phyloP scores from a whole-genome alignment of 2,329 filamentous ascomycete genomes.

The Fusarium armeniacum region DNA sequence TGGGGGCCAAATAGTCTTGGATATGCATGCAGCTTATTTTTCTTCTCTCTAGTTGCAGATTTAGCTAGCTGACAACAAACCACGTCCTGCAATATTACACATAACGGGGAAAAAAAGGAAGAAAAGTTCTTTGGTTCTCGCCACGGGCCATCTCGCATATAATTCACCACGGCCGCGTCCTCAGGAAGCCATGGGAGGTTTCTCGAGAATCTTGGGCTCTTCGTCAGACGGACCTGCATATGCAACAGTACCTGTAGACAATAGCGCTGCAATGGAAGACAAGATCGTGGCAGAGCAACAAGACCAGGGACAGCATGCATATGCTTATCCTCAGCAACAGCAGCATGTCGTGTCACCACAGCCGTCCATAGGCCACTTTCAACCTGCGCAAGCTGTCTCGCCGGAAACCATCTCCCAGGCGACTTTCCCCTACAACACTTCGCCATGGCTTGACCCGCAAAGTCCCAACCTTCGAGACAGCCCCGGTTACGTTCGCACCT shows the following conservation, averaged over 20 bases:
- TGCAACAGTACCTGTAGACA: background rate
- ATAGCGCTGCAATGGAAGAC: conserved; percentile 15
- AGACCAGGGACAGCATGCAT: background rate
- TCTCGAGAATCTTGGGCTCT: background rate
- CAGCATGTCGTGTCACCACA: conserved; percentile 16
- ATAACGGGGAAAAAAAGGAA: background rate
- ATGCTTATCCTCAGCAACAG: conserved; percentile 4
- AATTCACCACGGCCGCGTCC: background rate
- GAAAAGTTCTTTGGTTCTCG: background rate
- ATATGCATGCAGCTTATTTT: conserved; percentile 19
- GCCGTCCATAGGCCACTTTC: background rate
- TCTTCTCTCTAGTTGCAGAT: conserved; percentile 13
- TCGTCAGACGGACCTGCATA: background rate
- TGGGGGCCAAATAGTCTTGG: conserved; percentile 5
- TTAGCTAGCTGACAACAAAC: conserved; percentile 1
- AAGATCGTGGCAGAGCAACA: conserved; percentile 3
- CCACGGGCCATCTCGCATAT: background rate
- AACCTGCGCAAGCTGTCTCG: conserved; percentile 8
- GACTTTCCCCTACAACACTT: background rate
- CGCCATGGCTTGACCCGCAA: conserved; percentile 28
- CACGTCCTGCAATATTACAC: background rate
- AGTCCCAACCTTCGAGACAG: conserved; percentile 29
- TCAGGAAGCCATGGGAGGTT: background rate
- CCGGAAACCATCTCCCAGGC: conserved; percentile 2
- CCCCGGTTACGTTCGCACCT: conserved; percentile 12